phyloP scores from a whole-genome alignment of 75 land plant genomes.

The Ceratopteris richardii region DNA sequence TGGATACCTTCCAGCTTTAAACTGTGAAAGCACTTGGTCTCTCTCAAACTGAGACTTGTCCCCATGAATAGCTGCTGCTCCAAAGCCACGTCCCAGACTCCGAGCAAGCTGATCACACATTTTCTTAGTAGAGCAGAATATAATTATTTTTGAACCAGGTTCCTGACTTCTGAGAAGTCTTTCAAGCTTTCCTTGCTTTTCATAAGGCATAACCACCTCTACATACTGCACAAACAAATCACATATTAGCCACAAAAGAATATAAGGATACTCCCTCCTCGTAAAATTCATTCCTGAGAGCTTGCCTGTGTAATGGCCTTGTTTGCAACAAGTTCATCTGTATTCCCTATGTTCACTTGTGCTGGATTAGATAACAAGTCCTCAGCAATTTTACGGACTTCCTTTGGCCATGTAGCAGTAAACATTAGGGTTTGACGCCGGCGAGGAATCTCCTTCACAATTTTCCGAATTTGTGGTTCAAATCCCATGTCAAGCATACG shows the following conservation, averaged over 20 bases:
- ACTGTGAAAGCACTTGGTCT: slow-evolving; percentile 77
- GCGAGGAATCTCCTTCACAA: slow-evolving; percentile 82
- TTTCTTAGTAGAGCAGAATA: slow-evolving; percentile 90
- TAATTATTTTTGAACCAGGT: slow-evolving; percentile 75
- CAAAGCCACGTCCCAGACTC: slow-evolving; percentile 66
- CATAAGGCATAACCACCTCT: slow-evolving; percentile 60
- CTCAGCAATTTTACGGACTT: slow-evolving; percentile 88
- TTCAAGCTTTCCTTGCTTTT: slow-evolving; percentile 59
- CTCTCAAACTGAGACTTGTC: slow-evolving; percentile 91
- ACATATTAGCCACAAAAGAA: too few species aligned
- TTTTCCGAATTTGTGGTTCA: slow-evolving; percentile 92
- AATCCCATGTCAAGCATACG: slow-evolving; percentile 99
- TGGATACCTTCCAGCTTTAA: slow-evolving; percentile 67
- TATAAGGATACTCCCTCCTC: too few species aligned
- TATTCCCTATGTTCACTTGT: slow-evolving; percentile 94
- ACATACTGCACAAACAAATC: slow-evolving; percentile 52
- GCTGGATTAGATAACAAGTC: slow-evolving; percentile 81
- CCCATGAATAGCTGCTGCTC: slow-evolving; percentile 92
- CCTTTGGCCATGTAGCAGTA: slow-evolving; percentile 98
- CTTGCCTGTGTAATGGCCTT: slow-evolving; percentile 93
- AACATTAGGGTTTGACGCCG: slow-evolving; percentile 93
- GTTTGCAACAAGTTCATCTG: slow-evolving; percentile 91
- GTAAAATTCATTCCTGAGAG: background rate
- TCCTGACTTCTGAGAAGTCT: slow-evolving; percentile 85
- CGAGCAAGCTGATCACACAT: slow-evolving; percentile 91